Evolutionary conservation across 345 rosid genomes (phyloP).

Genomic region (Euphorbia pulcherrima): DNA sequence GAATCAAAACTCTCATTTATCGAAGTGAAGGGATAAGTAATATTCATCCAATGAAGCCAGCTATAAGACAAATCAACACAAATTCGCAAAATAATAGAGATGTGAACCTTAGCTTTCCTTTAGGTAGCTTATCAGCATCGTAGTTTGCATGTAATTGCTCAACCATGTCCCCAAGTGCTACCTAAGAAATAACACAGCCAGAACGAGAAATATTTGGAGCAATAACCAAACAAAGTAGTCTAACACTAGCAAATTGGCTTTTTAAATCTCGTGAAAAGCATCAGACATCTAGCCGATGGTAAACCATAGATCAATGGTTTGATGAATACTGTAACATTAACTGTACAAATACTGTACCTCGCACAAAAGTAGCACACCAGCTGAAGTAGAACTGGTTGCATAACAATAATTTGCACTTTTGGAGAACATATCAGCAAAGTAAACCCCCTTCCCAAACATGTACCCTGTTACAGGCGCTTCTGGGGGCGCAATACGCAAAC

Average conservation of each 20-base stretch:
- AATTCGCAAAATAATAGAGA: not conserved
- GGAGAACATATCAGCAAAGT: constrained; percentile 96
- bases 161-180: constrained; percentile 86
- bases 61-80: not conserved
- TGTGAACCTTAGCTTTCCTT: constrained; percentile 76
- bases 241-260: constrained; percentile 1
- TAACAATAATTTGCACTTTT: constrained; percentile 92
- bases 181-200: constrained; percentile 34
- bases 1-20: not conserved
- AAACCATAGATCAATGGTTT: not conserved
- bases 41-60: not conserved
- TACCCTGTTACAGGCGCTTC: constrained; percentile 90
- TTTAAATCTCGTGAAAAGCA: not conserved
- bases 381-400: constrained; percentile 36
- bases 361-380: constrained; percentile 80
- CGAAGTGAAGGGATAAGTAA: not conserved
- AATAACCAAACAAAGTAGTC: not conserved
- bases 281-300: no score
- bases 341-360: constrained; percentile 44
- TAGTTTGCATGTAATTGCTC: constrained; percentile 57
- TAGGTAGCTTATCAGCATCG: constrained; percentile 65
- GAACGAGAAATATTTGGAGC: constrained; percentile 5
- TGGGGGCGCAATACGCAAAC: constrained; percentile 92
- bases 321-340: not conserved
- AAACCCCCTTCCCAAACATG: constrained; percentile 96